Evolutionary conservation across 2,329 filamentous ascomycete species (phyloP), one percentile per base, ranked within the genome.

Genomic region (Colletotrichum gigasporum): DNA sequence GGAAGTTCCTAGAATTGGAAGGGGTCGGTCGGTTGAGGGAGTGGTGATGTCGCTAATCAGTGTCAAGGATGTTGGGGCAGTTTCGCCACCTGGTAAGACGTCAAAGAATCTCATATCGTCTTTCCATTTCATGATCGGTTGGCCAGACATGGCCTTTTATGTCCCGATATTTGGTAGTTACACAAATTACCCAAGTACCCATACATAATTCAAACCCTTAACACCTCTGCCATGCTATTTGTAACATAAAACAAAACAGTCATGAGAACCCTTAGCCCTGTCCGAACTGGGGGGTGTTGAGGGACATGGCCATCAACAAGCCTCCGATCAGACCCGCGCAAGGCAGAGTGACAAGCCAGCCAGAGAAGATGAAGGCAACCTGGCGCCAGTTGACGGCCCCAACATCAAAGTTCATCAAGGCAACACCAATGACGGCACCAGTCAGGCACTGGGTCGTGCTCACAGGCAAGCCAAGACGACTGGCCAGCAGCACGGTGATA

Each of bases 401-500:
- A 14, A 67, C 47, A 45, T 70, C 69, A 1, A 68, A 54, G 54
- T 71, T 72, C 57, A 68, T 68, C 56, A 74, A 37, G 6, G 66
- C 69, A 9, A 74, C 71, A 11, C 72, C 72, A 6, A 71, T 53
- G 3, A 69, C 68, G 16, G 68, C 61, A 10, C 72, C 72, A 12
- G 70, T 72, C 30, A 74, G 53, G 45, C 69, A 71, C 63, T 73
- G 71, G 0, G 72, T 72, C 0, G 72, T 74, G n/a, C 65, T 69
- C 22, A 74, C 68, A 20, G 72, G 72, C 3, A 73, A 68, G 11
- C 64, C 65, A 5, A 71, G 66, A 5, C 68, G 54, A 18, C 64
- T 69, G 11, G 70, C 68, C 6, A 71, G 32, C 18, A 72, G 34
- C 12, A 72, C 69, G n/a, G 71, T 72, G 59, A 80, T 73, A 45